Evolutionary conservation across 352 stramenopile genomes (phyloP).

Genomic region (Plasmopara viticola): DNA sequence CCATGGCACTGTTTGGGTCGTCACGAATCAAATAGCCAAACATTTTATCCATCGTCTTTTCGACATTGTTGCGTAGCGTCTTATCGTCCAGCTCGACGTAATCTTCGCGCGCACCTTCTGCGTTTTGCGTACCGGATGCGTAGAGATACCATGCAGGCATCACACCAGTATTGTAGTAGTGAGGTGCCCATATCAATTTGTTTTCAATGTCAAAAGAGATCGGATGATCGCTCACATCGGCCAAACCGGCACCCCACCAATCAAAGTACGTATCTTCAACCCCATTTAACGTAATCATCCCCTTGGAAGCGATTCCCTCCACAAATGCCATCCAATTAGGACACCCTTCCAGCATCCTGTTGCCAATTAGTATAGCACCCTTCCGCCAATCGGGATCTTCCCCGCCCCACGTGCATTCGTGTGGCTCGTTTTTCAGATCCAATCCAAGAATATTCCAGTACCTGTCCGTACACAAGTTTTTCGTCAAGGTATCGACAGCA

Average conservation of each 20-base stretch:
- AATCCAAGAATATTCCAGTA: constrained; percentile 71
- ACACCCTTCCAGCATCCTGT: constrained; percentile 57
- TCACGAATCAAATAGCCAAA: constrained; percentile 49
- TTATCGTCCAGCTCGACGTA: constrained; percentile 53
- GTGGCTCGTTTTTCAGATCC: constrained; percentile 70
- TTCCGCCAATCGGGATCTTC: constrained; percentile 42
- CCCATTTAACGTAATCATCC: constrained; percentile 37
- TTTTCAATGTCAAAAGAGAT: constrained; percentile 37
- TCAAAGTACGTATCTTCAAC: constrained; percentile 45
- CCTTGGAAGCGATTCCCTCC: constrained; percentile 47
- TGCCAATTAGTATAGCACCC: constrained; percentile 51
- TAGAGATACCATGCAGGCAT: constrained; percentile 63
- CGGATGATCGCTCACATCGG: constrained; percentile 32
- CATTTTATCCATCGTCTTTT: constrained; percentile 63
- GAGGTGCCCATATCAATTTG: constrained; percentile 66
- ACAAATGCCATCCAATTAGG: constrained; percentile 64
- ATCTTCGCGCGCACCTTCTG: constrained; percentile 18
- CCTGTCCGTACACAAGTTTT: constrained; percentile 39
- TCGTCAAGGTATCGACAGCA: constrained; percentile 49
- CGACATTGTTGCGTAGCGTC: constrained; percentile 45
- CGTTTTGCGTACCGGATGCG: constrained; percentile 28
- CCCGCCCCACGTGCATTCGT: constrained; percentile 48
- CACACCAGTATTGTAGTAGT: constrained; percentile 75
- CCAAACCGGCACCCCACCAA: constrained; percentile 61
- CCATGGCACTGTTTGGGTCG: constrained; percentile 41